These are phyloP conservation scores for Cordyceps tenuipes DNA, from an alignment of 2,329 filamentous ascomycete species.

Conservation along the genomic window DNA sequence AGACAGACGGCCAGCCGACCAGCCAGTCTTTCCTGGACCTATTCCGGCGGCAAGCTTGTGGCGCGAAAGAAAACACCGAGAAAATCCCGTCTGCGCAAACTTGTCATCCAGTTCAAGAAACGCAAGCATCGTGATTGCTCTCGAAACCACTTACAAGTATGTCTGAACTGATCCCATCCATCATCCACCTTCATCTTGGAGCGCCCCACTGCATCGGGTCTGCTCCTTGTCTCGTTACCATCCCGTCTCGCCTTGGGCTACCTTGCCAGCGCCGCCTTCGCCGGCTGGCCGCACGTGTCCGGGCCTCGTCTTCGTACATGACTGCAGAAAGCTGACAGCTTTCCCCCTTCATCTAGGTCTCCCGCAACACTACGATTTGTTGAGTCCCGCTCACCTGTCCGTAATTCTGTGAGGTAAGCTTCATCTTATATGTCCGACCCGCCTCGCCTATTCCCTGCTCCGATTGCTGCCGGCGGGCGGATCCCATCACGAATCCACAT, in stretches of 20 bases:
- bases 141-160: neutral
- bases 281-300: neutral
- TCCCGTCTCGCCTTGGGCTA: too few species aligned
- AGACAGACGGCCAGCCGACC: too few species aligned
- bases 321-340: neutral
- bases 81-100: neutral
- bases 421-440: slow-evolving; percentile 4
- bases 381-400: neutral
- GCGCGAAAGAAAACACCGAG: too few species aligned
- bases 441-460: neutral
- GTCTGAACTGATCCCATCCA: neutral
- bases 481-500: slow-evolving; percentile 8
- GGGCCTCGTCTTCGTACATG: neutral
- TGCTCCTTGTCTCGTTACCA: neutral
- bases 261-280: neutral
- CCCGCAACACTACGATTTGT: neutral
- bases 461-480: slow-evolving; percentile 3
- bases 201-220: neutral
- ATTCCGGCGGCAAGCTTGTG: too few species aligned
- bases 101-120: neutral
- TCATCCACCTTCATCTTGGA: neutral
- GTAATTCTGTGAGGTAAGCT: slow-evolving; percentile 12
- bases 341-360: neutral
- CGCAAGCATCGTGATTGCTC: neutral
- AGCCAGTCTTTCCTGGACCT: too few species aligned